Percentiles rank a stretch among this genome's conserved stretches.
Conservation (phyloP, 176 grass and related monocot genomes). For the Alloteropsis semialata region DNA sequence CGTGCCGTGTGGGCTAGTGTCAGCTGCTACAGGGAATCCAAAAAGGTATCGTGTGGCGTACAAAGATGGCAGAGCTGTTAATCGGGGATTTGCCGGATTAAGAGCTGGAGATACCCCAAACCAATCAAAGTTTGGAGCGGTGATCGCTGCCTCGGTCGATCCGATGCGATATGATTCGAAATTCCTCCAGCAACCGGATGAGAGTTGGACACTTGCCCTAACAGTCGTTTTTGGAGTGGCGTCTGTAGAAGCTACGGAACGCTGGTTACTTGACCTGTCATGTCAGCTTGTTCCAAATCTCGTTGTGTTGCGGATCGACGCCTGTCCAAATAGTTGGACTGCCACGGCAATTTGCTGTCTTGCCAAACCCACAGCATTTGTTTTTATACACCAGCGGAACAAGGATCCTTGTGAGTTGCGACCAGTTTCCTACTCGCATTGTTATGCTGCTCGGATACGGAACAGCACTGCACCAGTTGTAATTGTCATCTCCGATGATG, state of each 20-base stretch:
- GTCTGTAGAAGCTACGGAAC: neutral
- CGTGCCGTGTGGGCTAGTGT: neutral
- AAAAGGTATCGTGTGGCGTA: neutral
- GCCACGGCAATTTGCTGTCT: neutral
- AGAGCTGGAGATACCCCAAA: neutral
- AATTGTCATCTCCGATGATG: neutral
- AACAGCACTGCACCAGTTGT: neutral
- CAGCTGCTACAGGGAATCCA: too few species aligned
- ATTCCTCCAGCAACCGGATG: neutral
- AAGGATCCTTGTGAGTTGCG: neutral
- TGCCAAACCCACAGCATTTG: neutral
- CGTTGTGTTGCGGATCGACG: neutral
- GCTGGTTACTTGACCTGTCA: neutral
- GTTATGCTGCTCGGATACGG: neutral
- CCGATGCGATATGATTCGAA: neutral
- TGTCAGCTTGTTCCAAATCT: neutral
- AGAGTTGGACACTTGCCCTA: neutral
- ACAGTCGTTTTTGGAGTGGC: neutral
- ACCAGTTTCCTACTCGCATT: neutral
- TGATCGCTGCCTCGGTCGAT: neutral
- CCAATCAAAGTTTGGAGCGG: neutral
- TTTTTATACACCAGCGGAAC: neutral
- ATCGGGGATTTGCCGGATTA: neutral
- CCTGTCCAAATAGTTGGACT: neutral
- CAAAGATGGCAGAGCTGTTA: neutral